Base-by-base conservation (phyloP, 192 early-diverging fungal species). In the Gaertneriomyces semiglobifer region DNA sequence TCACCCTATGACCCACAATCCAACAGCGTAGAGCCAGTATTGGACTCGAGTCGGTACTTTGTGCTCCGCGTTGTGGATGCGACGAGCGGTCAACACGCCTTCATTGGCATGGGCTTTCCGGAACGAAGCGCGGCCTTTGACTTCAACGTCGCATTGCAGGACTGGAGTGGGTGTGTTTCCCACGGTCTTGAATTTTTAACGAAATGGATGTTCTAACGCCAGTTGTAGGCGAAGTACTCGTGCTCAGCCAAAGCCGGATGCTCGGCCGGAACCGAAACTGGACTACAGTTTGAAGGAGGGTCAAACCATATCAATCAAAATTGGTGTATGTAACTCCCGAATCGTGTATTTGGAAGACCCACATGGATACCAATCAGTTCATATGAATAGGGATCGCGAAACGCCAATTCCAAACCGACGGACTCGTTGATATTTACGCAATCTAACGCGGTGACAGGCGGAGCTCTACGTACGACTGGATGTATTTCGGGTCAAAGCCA, bases 141-240 rank as follows among this genome's bases (percentile, higher is more conserved):
- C 71, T 93, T 93, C 60, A 93, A 95, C 66, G 93, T 95, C 4
- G 87, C 90, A 1, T 72, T 95, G 4, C 90, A 93, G 74, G 93
- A 95, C 74, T 86, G 84, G 66, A 71, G 75, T 62, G 90, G 88
- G 87, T 89, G 65, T 48, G 71, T 53, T 40, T 25, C 55, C 0
- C 33, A 57, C 39, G 5, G 2, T 57, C 4, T 6, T 20, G 38
- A 57, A 10, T 16, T 48, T 44, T 58, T 51, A 33, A 33, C 25
- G 25, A 33, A 33, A 33, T 33, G 1, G 25, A 33, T 33, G 25
- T 33, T 33, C 25, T 33, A 33, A 33, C 2, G 2, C 25, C 25
- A 33, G 25, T 33, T 33, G 25, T 33, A 33, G 25, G 25, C 25
- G 25, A 33, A 33, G 25, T 33, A 33, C 25, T 2, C 25, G 25